Percentiles rank a stretch among this genome's conserved stretches.
Evolutionary conservation across 192 early-diverging fungal species (phyloP).

Genomic region (Helicostylum pulchrum): DNA sequence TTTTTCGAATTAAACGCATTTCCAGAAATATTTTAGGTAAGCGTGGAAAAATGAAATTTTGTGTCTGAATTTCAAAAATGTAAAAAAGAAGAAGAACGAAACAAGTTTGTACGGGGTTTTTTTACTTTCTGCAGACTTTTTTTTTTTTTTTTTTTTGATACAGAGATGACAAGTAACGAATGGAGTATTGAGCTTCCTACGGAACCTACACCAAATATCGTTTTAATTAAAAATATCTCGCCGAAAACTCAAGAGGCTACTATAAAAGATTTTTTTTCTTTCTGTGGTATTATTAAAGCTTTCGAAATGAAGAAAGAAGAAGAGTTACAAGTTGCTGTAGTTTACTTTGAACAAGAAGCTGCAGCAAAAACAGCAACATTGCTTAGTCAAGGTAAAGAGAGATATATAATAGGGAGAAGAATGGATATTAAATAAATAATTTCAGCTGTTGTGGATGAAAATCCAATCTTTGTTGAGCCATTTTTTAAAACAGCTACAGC

Average conservation of each 20-base stretch:
- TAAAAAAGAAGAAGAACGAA: too few species aligned
- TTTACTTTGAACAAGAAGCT: constrained; percentile 49
- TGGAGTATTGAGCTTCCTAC: constrained; percentile 30
- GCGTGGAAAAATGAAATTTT: too few species aligned
- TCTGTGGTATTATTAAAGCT: constrained; percentile 54
- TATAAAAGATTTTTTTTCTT: constrained; percentile 56
- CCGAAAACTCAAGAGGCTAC: constrained; percentile 43
- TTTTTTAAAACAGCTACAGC: constrained; percentile 27
- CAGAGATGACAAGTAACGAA: not conserved
- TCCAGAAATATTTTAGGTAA: too few species aligned
- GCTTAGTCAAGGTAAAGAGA: constrained; percentile 38
- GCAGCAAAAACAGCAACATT: constrained; percentile 57
- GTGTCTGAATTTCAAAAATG: too few species aligned
- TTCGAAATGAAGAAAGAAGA: constrained; percentile 46
- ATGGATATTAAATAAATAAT: not conserved
- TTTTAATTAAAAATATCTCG: constrained; percentile 49
- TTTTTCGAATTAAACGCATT: too few species aligned
- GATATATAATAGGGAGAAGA: not conserved
- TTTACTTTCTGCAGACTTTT: too few species aligned
- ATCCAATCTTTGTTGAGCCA: constrained; percentile 47
- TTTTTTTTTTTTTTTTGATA: too few species aligned
- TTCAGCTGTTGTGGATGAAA: constrained; percentile 51
- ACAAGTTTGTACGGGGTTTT: too few species aligned
- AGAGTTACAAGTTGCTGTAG: constrained; percentile 42
- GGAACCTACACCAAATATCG: constrained; percentile 42